Evolutionary conservation across 768 basidiomycete species (phyloP).

Genomic region (Boletus eberwhitei): DNA sequence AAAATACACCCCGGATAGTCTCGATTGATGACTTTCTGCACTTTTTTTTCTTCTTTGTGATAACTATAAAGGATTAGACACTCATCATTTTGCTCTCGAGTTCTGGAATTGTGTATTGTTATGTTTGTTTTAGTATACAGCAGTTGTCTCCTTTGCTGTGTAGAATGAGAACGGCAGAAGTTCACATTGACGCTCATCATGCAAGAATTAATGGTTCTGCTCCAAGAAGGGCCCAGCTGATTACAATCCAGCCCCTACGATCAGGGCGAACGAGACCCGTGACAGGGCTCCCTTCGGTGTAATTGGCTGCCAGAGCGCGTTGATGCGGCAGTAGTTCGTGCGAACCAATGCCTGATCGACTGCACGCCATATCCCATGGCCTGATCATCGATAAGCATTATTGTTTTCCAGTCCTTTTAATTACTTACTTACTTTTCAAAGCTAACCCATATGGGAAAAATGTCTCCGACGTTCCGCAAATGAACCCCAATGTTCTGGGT

Average conservation of each 20-base stretch:
- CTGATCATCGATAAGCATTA: slow-evolving; percentile 18
- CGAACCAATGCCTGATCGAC: slow-evolving; percentile 18
- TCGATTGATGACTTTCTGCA: neutral
- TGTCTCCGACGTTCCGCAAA: slow-evolving; percentile 1
- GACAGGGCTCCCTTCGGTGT: slow-evolving; percentile 18
- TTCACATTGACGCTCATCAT: neutral
- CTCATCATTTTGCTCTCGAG: slow-evolving; percentile 9
- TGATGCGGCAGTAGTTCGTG: slow-evolving; percentile 13
- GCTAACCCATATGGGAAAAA: neutral
- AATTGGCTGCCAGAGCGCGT: slow-evolving; percentile 1
- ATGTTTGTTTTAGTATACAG: slow-evolving; percentile 14
- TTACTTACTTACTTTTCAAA: neutral
- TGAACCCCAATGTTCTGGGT: neutral
- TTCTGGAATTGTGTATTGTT: slow-evolving; percentile 22
- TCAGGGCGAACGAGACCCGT: neutral
- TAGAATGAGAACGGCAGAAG: neutral
- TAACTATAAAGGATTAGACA: slow-evolving; percentile 13
- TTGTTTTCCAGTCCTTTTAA: neutral
- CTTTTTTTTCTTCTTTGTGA: neutral
- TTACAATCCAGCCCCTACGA: neutral
- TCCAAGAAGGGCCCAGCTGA: slow-evolving; percentile 3
- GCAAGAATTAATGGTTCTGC: neutral
- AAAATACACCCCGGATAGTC: neutral
- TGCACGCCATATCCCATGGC: neutral
- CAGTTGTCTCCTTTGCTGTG: neutral